phyloP scores from a whole-genome alignment of 345 rosid genomes.

The Turritis glabra region DNA sequence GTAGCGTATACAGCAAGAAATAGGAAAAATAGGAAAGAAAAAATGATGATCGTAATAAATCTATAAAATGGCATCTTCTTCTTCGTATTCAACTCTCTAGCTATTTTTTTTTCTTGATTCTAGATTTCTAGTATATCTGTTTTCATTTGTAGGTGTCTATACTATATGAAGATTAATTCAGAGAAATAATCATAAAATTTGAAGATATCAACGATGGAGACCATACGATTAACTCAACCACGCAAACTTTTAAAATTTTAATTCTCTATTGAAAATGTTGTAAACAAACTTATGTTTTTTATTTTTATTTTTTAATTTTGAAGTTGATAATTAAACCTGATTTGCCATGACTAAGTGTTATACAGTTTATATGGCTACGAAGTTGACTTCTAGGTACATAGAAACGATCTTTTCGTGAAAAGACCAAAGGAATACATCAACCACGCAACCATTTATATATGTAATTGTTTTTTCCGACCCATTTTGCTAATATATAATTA shows the following conservation, averaged over 20 bases:
- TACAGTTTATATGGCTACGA: background rate
- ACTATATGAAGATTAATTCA: background rate
- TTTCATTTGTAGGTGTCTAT: background rate
- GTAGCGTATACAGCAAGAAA: conserved; percentile 16
- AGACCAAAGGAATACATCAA: conserved; percentile 22
- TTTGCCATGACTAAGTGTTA: background rate
- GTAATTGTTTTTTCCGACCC: background rate
- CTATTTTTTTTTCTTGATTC: background rate
- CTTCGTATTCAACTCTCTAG: background rate
- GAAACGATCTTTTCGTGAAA: conserved; percentile 5
- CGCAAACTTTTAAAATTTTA: background rate
- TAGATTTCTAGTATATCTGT: background rate
- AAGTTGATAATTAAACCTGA: background rate
- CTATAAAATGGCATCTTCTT: background rate
- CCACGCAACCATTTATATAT: conserved; percentile 26
- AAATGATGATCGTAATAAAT: background rate
- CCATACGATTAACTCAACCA: background rate
- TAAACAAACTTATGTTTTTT: background rate
- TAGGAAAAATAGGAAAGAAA: background rate
- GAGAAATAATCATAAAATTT: background rate
- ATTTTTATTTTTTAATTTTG: background rate
- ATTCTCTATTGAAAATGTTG: background rate
- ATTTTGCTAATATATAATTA: background rate
- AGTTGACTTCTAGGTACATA: conserved; percentile 14
- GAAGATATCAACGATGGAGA: background rate